These are phyloP conservation scores for Nitzschia sp. DNA, from an alignment of 108 stramenopile genomes.

Conservation along the genomic window DNA sequence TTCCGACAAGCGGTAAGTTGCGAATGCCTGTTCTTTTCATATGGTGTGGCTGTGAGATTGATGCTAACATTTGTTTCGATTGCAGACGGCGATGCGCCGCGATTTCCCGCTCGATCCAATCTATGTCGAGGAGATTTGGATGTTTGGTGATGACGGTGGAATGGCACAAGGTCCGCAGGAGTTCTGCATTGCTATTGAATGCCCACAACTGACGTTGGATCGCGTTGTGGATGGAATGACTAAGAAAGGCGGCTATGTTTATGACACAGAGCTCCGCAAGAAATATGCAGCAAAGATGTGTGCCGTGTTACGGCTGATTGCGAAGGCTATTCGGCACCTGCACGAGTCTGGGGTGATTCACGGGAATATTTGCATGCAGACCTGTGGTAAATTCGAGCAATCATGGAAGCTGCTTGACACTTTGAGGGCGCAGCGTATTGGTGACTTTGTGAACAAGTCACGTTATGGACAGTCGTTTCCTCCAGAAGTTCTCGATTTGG, in stretches of 20 bases:
- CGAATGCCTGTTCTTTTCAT: neutral
- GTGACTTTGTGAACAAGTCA: slow-evolving; percentile 41
- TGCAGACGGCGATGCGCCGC: slow-evolving; percentile 20
- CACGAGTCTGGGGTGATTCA: slow-evolving; percentile 72
- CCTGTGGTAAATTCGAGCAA: slow-evolving; percentile 70
- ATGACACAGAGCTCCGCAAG: slow-evolving; percentile 40
- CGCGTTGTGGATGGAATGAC: slow-evolving; percentile 70
- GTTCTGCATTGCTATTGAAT: slow-evolving; percentile 63
- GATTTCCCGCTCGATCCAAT: slow-evolving; percentile 32
- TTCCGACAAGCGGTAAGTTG: slow-evolving; percentile 46
- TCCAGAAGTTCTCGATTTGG: slow-evolving; percentile 61
- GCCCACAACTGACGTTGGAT: slow-evolving; percentile 54
- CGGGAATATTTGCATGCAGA: slow-evolving; percentile 56
- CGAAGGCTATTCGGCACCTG: slow-evolving; percentile 59
- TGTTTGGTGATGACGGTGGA: slow-evolving; percentile 36
- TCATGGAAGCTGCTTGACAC: slow-evolving; percentile 72
- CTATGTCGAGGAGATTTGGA: slow-evolving; percentile 60
- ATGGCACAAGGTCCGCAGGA: slow-evolving; percentile 12
- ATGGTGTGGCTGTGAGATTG: neutral
- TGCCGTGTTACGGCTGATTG: slow-evolving; percentile 58
- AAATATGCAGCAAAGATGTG: slow-evolving; percentile 65
- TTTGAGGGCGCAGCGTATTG: slow-evolving; percentile 48
- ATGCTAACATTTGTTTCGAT: neutral
- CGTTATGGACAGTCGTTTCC: slow-evolving; percentile 56
- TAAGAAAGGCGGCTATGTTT: slow-evolving; percentile 51